phyloP scores from a whole-genome alignment of 2,329 filamentous ascomycete genomes.

The Aspergillus uvarum region DNA sequence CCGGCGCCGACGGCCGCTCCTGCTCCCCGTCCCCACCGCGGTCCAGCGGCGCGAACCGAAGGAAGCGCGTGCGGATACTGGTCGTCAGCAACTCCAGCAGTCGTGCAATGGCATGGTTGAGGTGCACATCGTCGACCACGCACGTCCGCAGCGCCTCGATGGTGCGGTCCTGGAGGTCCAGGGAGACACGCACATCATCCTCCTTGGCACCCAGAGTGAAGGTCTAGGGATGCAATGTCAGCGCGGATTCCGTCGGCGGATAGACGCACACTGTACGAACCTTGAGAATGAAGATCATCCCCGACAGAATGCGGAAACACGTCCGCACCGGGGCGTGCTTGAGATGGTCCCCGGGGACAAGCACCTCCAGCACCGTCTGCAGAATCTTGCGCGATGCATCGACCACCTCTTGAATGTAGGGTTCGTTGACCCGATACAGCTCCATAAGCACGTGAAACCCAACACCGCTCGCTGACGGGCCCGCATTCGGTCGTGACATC shows the following conservation, averaged over 20 bases:
- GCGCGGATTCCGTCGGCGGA: neutral
- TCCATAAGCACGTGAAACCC: constrained; percentile 45
- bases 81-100: constrained; percentile 60
- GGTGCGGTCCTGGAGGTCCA: constrained; percentile 59
- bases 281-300: constrained; percentile 65
- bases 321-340: constrained; percentile 64
- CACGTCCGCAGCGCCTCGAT: constrained; percentile 59
- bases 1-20: constrained; percentile 36
- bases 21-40: constrained; percentile 44
- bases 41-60: constrained; percentile 56
- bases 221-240: constrained; percentile 40
- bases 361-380: constrained; percentile 58
- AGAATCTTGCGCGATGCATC: constrained; percentile 62
- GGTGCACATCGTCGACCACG: constrained; percentile 66
- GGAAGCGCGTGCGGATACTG: constrained; percentile 58
- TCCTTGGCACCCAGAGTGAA: constrained; percentile 64
- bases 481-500: constrained; percentile 26
- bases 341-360: constrained; percentile 58
- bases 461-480: constrained; percentile 31
- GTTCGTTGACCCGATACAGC: constrained; percentile 58
- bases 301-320: constrained; percentile 64
- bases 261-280: constrained; percentile 29
- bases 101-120: constrained; percentile 62
- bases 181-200: constrained; percentile 59
- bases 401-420: constrained; percentile 62